Evolutionary conservation across 129 eudicot species (phyloP).

Genomic region (Chrysanthemum lavandulifolium): DNA sequence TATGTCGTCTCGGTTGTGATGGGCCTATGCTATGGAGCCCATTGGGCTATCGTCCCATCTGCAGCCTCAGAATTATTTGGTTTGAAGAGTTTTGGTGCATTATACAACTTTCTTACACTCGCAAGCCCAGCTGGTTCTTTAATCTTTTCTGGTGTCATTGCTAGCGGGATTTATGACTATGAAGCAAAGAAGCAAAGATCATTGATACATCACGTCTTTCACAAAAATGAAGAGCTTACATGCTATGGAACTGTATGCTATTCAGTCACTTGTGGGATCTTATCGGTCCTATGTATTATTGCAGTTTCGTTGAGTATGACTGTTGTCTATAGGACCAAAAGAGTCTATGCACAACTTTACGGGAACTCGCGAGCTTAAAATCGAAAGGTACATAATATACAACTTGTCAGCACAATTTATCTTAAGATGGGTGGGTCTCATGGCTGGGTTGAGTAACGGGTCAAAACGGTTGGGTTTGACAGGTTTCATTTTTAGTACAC

Average conservation of each 20-base stretch:
- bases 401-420: too few relatives aligned
- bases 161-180: slow-evolving; percentile 63
- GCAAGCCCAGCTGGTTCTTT: slow-evolving; percentile 65
- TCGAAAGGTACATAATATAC: not conserved
- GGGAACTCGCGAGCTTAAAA: slow-evolving; percentile 30
- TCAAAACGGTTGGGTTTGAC: slow-evolving; percentile 12
- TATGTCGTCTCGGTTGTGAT: slow-evolving; percentile 51
- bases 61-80: slow-evolving; percentile 74
- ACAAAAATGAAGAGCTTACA: slow-evolving; percentile 32
- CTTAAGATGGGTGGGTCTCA: too few relatives aligned
- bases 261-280: slow-evolving; percentile 64
- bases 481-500: not conserved
- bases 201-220: not conserved
- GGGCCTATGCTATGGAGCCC: slow-evolving; percentile 73
- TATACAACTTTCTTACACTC: slow-evolving; percentile 58
- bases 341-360: slow-evolving; percentile 56
- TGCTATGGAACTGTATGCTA: slow-evolving; percentile 59
- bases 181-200: slow-evolving; percentile 56
- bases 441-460: too few relatives aligned
- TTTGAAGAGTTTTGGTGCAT: slow-evolving; percentile 59
- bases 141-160: slow-evolving; percentile 70
- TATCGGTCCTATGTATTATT: slow-evolving; percentile 48
- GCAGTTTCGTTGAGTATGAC: slow-evolving; percentile 51
- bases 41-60: slow-evolving; percentile 82
- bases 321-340: slow-evolving; percentile 61